Base-by-base conservation (phyloP, 2,329 filamentous ascomycete genomes). In the Zarea fungicola region DNA sequence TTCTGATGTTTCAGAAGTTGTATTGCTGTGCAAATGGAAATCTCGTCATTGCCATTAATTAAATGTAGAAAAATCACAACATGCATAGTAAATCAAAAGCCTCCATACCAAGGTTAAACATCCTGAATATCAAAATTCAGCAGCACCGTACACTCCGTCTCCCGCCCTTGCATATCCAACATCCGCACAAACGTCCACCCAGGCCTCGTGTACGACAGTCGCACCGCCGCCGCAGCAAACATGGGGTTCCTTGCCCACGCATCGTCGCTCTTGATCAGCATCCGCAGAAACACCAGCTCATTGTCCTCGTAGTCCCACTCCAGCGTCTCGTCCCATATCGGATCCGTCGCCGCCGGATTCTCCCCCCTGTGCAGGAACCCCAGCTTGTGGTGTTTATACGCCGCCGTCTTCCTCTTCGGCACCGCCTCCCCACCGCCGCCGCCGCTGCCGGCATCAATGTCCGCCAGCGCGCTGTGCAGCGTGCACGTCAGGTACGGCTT, bases 241-340 rank as follows among this genome's bases (percentile, higher is more conserved):
- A 81, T 76, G 0, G 82, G 81, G 55, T 87, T 87, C 37, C 67
- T 67, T 0, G 78, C 67, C 62, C 80, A 86, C 53, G 73, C 74
- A 51, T 83, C 80, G 51, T 86, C 83, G 54, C 77, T 82, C 70
- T 87, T 87, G 65, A 87, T 73, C 35, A 85, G 66, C 51, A 87
- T 71, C 0, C 83, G 71, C 55, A 87, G 54, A 56, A 87, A 87
- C 0, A 76, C 75, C 41, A 87, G 59, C 60, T 85, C 83, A 55
- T 80, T 84, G 49, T 85, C 82, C 6, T 83, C 78, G 56, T 78
- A 86, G 52, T 83, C 78, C 83, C 83, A 87, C 58, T 84, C 80
- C 8, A 87, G 66, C 13, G 67, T 69, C 62, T 86, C 81, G 54
- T 85, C 75, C 82, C 81, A 87, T 7, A 87, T 43, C 0, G 83